phyloP scores from a whole-genome alignment of 1,284 basidiomycete genomes.

The Neolentinus lepideus region DNA sequence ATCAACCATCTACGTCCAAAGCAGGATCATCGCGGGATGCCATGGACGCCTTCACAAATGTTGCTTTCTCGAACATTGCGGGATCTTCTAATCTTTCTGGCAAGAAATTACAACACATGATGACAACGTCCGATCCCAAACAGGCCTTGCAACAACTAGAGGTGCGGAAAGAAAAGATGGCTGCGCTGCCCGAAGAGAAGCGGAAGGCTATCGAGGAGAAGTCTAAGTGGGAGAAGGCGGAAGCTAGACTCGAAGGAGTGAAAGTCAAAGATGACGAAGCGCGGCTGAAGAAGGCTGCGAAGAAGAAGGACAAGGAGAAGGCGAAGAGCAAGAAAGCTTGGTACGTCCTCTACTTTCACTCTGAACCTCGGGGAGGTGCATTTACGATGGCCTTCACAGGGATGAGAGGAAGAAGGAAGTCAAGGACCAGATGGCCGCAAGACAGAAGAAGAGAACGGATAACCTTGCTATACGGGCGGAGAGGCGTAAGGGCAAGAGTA shows the following conservation, averaged over 20 bases:
- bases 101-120: slow-evolving; percentile 46
- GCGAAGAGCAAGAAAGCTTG: slow-evolving; percentile 76
- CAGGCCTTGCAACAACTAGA: slow-evolving; percentile 79
- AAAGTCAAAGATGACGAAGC: slow-evolving; percentile 83
- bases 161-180: slow-evolving; percentile 67
- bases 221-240: slow-evolving; percentile 84
- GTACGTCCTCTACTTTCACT: slow-evolving; percentile 38
- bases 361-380: not conserved
- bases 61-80: slow-evolving; percentile 67
- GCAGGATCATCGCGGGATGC: slow-evolving; percentile 26
- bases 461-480: slow-evolving; percentile 83
- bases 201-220: slow-evolving; percentile 70
- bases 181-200: slow-evolving; percentile 70
- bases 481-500: slow-evolving; percentile 51
- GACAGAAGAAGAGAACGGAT: slow-evolving; percentile 83
- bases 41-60: slow-evolving; percentile 42
- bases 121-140: slow-evolving; percentile 70
- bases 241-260: slow-evolving; percentile 75
- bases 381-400: slow-evolving; percentile 36
- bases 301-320: slow-evolving; percentile 87
- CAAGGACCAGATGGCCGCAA: slow-evolving; percentile 65
- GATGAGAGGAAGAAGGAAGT: slow-evolving; percentile 78
- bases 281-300: slow-evolving; percentile 83
- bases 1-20: slow-evolving; percentile 11
- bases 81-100: slow-evolving; percentile 25